Conservation (phyloP, 306 rosid genomes). For the Gynostemma pentaphyllum region DNA sequence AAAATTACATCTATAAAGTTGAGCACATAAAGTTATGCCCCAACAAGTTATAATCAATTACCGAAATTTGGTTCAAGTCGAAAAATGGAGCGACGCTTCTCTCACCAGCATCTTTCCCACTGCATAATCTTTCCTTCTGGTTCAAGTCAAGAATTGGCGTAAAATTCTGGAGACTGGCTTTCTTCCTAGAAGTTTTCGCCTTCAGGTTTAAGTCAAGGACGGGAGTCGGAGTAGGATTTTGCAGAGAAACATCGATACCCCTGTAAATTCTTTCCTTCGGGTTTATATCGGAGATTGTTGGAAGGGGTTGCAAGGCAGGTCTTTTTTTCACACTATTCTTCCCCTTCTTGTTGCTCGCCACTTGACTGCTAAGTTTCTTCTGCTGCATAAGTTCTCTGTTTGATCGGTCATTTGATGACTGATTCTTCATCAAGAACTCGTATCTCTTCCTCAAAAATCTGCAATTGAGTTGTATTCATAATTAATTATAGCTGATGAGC, state of each 20-base stretch:
- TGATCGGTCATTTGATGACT: slow-evolving; percentile 25
- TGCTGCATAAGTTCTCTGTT: slow-evolving; percentile 24
- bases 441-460: slow-evolving; percentile 71
- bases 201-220: slow-evolving; percentile 57
- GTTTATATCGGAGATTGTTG: slow-evolving; percentile 19
- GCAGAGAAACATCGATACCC: slow-evolving; percentile 23
- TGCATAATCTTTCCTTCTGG: slow-evolving; percentile 45
- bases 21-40: background rate
- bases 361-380: slow-evolving; percentile 31
- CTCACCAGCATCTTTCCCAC: slow-evolving; percentile 49
- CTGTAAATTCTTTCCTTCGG: slow-evolving; percentile 35
- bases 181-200: slow-evolving; percentile 37
- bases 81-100: slow-evolving; percentile 44
- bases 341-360: slow-evolving; percentile 25
- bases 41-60: slow-evolving; percentile 16
- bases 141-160: slow-evolving; percentile 39
- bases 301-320: slow-evolving; percentile 15
- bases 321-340: slow-evolving; percentile 44
- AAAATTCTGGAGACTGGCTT: slow-evolving; percentile 24
- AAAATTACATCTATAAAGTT: slow-evolving; percentile 8
- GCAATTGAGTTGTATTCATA: slow-evolving; percentile 15
- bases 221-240: slow-evolving; percentile 29
- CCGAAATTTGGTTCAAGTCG: slow-evolving; percentile 96
- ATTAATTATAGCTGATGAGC: background rate
- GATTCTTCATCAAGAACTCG: slow-evolving; percentile 39